These are phyloP conservation scores for Plasmodium cynomolgi DNA, from an alignment of 169 alveolate genomes.

Conservation along the genomic window DNA sequence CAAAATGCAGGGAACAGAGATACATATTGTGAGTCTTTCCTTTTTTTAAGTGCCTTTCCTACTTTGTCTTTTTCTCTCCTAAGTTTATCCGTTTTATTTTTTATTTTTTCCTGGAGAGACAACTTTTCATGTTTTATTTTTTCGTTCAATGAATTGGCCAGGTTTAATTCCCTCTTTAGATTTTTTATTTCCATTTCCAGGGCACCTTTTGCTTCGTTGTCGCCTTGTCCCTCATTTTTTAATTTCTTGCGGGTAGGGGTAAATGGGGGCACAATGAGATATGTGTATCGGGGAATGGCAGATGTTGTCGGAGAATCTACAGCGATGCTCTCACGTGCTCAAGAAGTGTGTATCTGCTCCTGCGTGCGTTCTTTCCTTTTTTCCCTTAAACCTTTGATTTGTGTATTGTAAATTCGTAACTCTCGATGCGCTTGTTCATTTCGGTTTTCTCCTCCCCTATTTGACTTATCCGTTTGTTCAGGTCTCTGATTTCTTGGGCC, in stretches of 20 bases:
- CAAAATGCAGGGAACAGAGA: neutral
- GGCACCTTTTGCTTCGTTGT: constrained; percentile 4
- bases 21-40: neutral
- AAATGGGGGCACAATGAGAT: neutral
- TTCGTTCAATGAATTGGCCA: constrained; percentile 18
- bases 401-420: constrained; percentile 30
- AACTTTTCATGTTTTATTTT: constrained; percentile 49
- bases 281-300: neutral
- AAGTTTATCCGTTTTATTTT: constrained; percentile 3
- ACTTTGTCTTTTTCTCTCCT: constrained; percentile 31
- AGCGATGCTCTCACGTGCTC: neutral
- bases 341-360: neutral
- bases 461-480: constrained; percentile 31
- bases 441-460: constrained; percentile 59
- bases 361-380: neutral
- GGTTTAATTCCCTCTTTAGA: constrained; percentile 50
- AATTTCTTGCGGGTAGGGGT: constrained; percentile 31
- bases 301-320: neutral
- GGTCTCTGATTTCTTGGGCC: constrained; percentile 72
- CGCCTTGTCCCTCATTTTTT: constrained; percentile 6
- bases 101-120: constrained; percentile 20
- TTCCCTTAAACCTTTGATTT: constrained; percentile 29
- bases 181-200: constrained; percentile 39
- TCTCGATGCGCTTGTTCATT: constrained; percentile 49
- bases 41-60: neutral